Base-by-base conservation (phyloP, 495 filamentous ascomycete genomes). In the Aspergillus taichungensis region DNA sequence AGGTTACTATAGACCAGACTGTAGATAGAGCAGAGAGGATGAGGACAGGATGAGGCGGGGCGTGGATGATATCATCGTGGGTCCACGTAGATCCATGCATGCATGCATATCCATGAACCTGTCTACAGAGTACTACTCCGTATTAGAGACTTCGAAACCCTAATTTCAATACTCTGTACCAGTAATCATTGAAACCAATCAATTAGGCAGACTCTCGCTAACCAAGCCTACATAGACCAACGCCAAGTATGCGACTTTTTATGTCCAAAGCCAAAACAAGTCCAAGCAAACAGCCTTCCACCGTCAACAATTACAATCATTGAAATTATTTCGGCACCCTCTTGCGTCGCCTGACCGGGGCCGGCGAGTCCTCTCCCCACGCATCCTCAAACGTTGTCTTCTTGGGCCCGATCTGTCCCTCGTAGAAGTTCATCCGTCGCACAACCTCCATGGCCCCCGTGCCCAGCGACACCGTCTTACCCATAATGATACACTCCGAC, bases 401-500 rank as follows among this genome's bases (percentile, higher is more conserved):
- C 58, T 80, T 80, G 28, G 67, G 64, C 30, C 63, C 69, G n/a
- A 87, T 69, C 55, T 84, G 76, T 18, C 76, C 72, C 37, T 79
- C 73, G 43, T 70, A 70, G 43, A 94, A 71, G 51, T 80, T 81
- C 54, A 98, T 61, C 49, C 76, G 71, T 45, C 88, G 74, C 13
- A 94, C 82, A 11, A 96, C 83, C 60, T 91, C 80, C 75, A 95
- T 88, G 6, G 88, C 85, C 2, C 92, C 92, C 0, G 92, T 98
- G 3, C 92, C 92, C 34, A 96, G 73, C 28, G 76, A 78, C 73
- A 97, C 87, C 30, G 79, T 86, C 75, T 95, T 88, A 27, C 92
- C 92, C 84, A 98, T 91, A 57, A 98, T 98, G 59, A 98, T 97
- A 65, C 89, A 94, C 67, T 98, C 92, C 27, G 81, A 87, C 7